Percentiles rank a stretch among this genome's conserved stretches.
These are phyloP conservation scores for Ophiostoma fasciatum DNA, from an alignment of 2,329 filamentous ascomycete genomes.

Conservation along the genomic window DNA sequence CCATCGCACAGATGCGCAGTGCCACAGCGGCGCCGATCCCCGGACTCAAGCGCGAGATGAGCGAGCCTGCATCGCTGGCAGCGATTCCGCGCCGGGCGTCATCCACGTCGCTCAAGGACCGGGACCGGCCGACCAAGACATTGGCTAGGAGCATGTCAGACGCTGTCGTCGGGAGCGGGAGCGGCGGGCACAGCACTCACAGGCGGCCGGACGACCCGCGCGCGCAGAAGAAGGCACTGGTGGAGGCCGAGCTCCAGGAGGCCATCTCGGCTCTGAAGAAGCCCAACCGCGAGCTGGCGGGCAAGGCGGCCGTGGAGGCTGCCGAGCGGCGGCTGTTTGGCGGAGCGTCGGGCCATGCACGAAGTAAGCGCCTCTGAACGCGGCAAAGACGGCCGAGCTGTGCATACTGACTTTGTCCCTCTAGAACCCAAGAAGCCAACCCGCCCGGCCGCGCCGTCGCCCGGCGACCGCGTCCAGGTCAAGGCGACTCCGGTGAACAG, in stretches of 20 bases:
- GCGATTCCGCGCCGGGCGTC: conserved; percentile 25
- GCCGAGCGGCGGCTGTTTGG: conserved; percentile 44
- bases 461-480: conserved; percentile 28
- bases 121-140: conserved; percentile 21
- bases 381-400: too few relatives aligned
- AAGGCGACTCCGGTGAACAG: conserved; percentile 43
- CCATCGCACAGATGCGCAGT: conserved; percentile 51
- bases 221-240: conserved; percentile 47
- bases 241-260: conserved; percentile 56
- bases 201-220: conserved; percentile 39
- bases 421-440: conserved; percentile 31
- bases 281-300: conserved; percentile 58
- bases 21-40: conserved; percentile 47
- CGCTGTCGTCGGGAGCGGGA: neutral
- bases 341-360: conserved; percentile 27
- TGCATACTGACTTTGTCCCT: neutral
- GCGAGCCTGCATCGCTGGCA: conserved; percentile 34
- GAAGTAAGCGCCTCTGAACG: conserved; percentile 30
- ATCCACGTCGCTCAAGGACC: conserved; percentile 24
- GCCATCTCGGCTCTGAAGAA: conserved; percentile 62
- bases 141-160: conserved; percentile 22
- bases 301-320: conserved; percentile 51
- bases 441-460: conserved; percentile 19
- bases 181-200: conserved; percentile 25
- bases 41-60: conserved; percentile 52